Evolutionary conservation across 140 eudicot genomes (phyloP), one percentile per base, ranked within the genome.

Genomic region (Cichorium intybus): DNA sequence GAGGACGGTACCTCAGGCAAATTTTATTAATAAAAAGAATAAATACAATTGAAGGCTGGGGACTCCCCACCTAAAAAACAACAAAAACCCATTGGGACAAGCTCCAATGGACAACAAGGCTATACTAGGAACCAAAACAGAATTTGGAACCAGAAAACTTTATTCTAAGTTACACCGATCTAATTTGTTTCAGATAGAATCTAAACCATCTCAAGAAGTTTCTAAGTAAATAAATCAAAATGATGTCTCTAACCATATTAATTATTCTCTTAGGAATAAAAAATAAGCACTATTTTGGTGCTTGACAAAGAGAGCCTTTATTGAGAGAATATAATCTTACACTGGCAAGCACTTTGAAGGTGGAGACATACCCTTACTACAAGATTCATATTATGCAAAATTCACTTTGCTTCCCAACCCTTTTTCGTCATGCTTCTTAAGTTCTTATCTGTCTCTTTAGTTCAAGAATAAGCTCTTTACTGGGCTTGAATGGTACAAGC

Each of bases 341-440:
- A 43, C 48, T 56, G 50, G 17, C 66, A 68, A 56, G 21, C 65
- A 68, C 57, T 56, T 68, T 28, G 66, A 56, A 27, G 48, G 7
- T 12, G 31, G 69, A 17, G 43, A 47, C 57, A 74, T 12, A 51
- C 24, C 21, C 56, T 35, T 39, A 7, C 57, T 62, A 62, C 49
- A 66, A 66, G 64, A 67, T 26, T 66, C 45, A 56, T 74, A 57
- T 64, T 56, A 64, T 33, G 33, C 78, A 45, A 73, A 45, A 34
- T 73, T 41, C 66, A 37, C 47, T 57, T 74, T 56, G 67, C 50
- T 33, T 51, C 60, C 60, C 67, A 46, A 56, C 37, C 52, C 63
- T 62, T 56, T 66, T 65, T 26, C 56, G n/a, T 52, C 62, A 71
- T 61, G 56, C 70, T 43, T 27, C 24, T 46, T 26, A 49, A 48